These are phyloP conservation scores for Rhizopogon rudus DNA, from an alignment of 768 basidiomycete species.

Conservation along the genomic window DNA sequence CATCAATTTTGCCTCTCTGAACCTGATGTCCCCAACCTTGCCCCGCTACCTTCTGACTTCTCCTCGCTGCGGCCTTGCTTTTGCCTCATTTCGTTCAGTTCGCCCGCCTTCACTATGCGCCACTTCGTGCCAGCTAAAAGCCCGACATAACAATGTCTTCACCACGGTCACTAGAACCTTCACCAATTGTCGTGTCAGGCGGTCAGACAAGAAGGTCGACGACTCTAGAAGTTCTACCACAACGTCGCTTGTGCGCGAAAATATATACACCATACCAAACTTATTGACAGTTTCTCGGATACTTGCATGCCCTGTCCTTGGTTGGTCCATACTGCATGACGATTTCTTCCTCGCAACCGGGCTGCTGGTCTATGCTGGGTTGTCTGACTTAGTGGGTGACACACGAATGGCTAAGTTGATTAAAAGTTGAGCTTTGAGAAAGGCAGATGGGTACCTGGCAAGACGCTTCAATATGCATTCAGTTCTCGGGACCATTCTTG, in stretches of 20 bases:
- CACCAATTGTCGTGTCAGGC: not conserved
- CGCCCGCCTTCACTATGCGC: too few relatives aligned
- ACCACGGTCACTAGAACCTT: not conserved
- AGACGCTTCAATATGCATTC: constrained; percentile 81
- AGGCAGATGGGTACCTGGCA: constrained; percentile 93
- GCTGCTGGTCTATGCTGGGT: constrained; percentile 85
- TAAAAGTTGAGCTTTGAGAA: constrained; percentile 5
- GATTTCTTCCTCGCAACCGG: constrained; percentile 79
- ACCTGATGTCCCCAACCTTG: not conserved
- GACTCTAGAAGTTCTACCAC: constrained; percentile 3
- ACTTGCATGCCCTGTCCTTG: constrained; percentile 84
- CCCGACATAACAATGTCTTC: not conserved
- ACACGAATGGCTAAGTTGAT: constrained; percentile 5
- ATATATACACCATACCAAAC: constrained; percentile 95
- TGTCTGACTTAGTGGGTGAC: constrained; percentile 79
- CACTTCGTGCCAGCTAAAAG: not conserved
- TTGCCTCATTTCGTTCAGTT: not conserved
- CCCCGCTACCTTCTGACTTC: not conserved
- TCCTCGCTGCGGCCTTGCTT: not conserved
- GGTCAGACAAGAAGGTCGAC: constrained; percentile 4
- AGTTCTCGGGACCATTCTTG: constrained; percentile 93
- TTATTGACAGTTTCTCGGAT: constrained; percentile 85
- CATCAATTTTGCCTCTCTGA: not conserved
- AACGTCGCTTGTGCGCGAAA: constrained; percentile 54
- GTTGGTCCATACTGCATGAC: constrained; percentile 80